Percentiles rank a stretch among this genome's conserved stretches.
These are phyloP conservation scores for Annulohypoxylon bovei DNA, from an alignment of 495 filamentous ascomycete species.

Conservation along the genomic window DNA sequence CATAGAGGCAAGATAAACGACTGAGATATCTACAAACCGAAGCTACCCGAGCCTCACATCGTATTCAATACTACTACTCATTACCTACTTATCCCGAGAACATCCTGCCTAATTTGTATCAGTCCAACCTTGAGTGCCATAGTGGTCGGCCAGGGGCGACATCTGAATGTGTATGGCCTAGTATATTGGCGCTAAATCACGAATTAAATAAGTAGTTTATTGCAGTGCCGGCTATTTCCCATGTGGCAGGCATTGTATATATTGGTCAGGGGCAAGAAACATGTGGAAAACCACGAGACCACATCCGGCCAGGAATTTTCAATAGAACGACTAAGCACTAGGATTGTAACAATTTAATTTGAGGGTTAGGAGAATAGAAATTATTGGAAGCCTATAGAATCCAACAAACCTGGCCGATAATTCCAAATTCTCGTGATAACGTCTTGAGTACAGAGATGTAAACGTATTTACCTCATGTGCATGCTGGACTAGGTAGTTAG, in stretches of 20 bases:
- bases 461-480: slow-evolving; percentile 2
- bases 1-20: too few species aligned
- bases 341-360: background rate
- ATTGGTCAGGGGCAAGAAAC: background rate
- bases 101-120: slow-evolving; percentile 20
- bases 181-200: background rate
- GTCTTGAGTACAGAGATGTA: slow-evolving; percentile 14
- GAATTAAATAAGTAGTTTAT: background rate
- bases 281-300: background rate
- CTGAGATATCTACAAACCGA: background rate
- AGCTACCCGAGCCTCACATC: background rate
- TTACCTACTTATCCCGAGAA: slow-evolving; percentile 5
- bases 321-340: background rate
- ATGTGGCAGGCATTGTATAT: background rate
- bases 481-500: background rate
- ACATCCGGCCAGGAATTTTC: slow-evolving; percentile 4
- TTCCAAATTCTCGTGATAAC: slow-evolving; percentile 32
- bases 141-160: slow-evolving; percentile 13
- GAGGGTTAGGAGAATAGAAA: background rate
- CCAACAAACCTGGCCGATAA: slow-evolving; percentile 5
- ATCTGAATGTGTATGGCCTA: background rate
- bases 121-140: background rate
- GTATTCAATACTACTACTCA: background rate
- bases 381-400: background rate
- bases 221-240: slow-evolving; percentile 14